Evolutionary conservation across 257 asterid genomes (phyloP).

Genomic region (Solanum stenotomum): DNA sequence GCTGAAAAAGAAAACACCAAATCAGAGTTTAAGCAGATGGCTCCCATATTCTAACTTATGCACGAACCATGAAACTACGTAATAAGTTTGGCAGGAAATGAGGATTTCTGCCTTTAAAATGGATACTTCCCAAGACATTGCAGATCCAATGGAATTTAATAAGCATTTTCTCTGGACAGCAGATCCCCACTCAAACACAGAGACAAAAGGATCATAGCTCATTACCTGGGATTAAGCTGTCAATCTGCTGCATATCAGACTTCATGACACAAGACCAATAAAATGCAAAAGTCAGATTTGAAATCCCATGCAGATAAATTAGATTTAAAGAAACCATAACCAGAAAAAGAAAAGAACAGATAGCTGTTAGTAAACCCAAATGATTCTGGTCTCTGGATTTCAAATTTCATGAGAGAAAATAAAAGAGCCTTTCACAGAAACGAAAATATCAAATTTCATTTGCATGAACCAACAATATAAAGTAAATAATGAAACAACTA

Average conservation of each 20-base stretch:
- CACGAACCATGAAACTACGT: not conserved
- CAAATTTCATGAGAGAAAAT: not conserved
- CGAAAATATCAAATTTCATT: not conserved
- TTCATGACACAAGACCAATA: conserved; percentile 27
- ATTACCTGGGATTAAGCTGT: conserved; percentile 67
- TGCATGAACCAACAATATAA: not conserved
- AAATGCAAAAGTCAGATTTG: not conserved
- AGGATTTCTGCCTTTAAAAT: not conserved
- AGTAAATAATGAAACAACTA: not conserved
- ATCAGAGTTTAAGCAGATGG: not conserved
- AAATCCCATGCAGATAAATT: conserved; percentile 3
- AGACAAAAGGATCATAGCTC: not conserved
- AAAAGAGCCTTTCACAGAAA: not conserved
- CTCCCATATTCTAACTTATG: not conserved
- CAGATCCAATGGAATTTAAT: not conserved
- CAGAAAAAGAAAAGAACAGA: too few species aligned
- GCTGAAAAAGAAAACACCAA: conserved; percentile 36
- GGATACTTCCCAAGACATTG: not conserved
- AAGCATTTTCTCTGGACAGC: not conserved
- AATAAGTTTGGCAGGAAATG: not conserved
- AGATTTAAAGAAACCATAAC: not conserved
- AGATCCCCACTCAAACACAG: not conserved
- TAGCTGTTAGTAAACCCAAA: not conserved
- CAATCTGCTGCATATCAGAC: conserved; percentile 67
- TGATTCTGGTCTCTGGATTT: not conserved